A percentile compares a stretch with the other conserved stretches of the same genome.
Conservation (phyloP, 495 filamentous ascomycete species). For the Tuber borchii region DNA sequence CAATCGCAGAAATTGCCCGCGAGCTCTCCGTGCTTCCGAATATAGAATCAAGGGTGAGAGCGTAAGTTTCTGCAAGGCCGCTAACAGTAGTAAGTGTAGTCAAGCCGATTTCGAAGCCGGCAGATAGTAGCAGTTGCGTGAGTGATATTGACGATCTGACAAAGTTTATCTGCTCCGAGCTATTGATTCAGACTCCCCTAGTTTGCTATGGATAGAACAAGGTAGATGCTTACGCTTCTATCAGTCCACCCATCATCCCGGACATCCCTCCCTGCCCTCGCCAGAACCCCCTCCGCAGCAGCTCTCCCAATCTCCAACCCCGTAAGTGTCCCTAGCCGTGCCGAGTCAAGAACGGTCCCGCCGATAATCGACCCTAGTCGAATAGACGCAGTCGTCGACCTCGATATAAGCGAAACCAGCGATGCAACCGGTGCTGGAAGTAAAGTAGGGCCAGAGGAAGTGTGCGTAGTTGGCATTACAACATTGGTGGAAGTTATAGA, state of each 20-base stretch:
- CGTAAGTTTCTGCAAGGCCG: slow-evolving; percentile 58
- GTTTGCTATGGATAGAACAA: not conserved
- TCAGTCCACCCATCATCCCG: slow-evolving; percentile 38
- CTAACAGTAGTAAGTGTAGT: slow-evolving; percentile 57
- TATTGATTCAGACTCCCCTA: not conserved
- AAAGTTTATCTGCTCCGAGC: slow-evolving; percentile 28
- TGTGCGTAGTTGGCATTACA: slow-evolving; percentile 1
- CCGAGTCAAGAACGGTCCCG: slow-evolving; percentile 58
- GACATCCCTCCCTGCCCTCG: slow-evolving; percentile 63
- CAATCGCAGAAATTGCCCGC: slow-evolving; percentile 70
- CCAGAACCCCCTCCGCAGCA: slow-evolving; percentile 61
- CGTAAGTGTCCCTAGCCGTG: slow-evolving; percentile 62
- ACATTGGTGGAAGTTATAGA: not conserved
- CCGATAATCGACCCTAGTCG: slow-evolving; percentile 64
- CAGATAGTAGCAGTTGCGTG: slow-evolving; percentile 43
- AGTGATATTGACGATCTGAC: slow-evolving; percentile 40
- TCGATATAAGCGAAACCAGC: slow-evolving; percentile 61
- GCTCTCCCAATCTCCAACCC: slow-evolving; percentile 62
- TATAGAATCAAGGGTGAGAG: slow-evolving; percentile 64
- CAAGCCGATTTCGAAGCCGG: slow-evolving; percentile 64
- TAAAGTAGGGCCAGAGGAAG: slow-evolving; percentile 52
- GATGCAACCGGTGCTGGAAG: slow-evolving; percentile 62
- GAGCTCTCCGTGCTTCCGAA: slow-evolving; percentile 74
- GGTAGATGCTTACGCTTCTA: slow-evolving; percentile 29
- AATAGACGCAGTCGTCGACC: slow-evolving; percentile 62